A percentile compares a stretch with the other conserved stretches of the same genome.
These are phyloP conservation scores for Talaromyces sp. DNA, from an alignment of 2,329 filamentous ascomycete genomes.

Conservation along the genomic window DNA sequence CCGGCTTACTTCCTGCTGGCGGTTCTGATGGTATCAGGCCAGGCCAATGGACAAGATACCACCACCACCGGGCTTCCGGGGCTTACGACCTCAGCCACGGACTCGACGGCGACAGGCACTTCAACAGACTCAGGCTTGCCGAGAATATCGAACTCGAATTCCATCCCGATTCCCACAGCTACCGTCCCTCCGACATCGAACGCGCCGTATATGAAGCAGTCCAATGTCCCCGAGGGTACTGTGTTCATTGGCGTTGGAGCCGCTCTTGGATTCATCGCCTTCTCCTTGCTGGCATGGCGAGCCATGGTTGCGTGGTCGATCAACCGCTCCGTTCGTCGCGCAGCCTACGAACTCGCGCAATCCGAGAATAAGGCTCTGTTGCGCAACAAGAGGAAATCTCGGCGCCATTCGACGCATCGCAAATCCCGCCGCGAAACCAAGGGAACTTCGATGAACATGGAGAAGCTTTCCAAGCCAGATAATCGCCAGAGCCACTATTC, in stretches of 20 bases:
- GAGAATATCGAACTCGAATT: neutral
- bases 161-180: constrained; percentile 56
- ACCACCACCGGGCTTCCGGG: constrained; percentile 9
- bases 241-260: constrained; percentile 94
- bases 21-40: neutral
- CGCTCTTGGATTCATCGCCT: constrained; percentile 74
- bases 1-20: constrained; percentile 1
- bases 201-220: constrained; percentile 89
- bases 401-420: constrained; percentile 19
- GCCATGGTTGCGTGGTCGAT: constrained; percentile 82
- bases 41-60: constrained; percentile 4
- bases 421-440: constrained; percentile 15
- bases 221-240: constrained; percentile 79
- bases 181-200: constrained; percentile 75
- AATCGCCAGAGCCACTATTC: constrained; percentile 33
- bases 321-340: constrained; percentile 82
- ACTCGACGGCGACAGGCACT: neutral
- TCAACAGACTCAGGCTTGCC: constrained; percentile 2
- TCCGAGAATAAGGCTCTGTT: constrained; percentile 65
- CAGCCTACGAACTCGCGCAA: constrained; percentile 68
- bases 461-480: constrained; percentile 38
- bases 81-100: constrained; percentile 6
- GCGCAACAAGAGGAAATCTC: constrained; percentile 28
- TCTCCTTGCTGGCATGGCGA: constrained; percentile 83
- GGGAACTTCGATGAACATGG: constrained; percentile 48